Base-by-base conservation (phyloP, 2,329 filamentous ascomycete genomes). In the Paracamarosporium sp. region DNA sequence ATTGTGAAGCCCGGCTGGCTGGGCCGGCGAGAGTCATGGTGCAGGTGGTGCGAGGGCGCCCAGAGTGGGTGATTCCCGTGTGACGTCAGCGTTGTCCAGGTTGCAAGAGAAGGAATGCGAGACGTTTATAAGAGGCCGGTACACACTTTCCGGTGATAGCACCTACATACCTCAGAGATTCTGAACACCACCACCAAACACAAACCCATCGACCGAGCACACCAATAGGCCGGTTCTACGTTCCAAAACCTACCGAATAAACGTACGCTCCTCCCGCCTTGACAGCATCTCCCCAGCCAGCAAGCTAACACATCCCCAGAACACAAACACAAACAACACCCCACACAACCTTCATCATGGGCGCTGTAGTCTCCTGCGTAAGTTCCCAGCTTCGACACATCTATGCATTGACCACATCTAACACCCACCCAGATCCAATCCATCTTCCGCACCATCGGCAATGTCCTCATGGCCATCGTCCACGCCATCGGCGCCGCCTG, bases 311-410 rank as follows among this genome's bases (percentile, higher is more conserved):
- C 27, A 31, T 9, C 30, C 3, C 17, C 13, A 45, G 30, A 45
- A 44, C 35, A 41, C 31, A 35, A 48, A 40, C 43, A 58, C 48
- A 31, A 28, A 20, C 33, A 50, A 38, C 17, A 43, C 27, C 36
- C 33, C 41, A 45, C 30, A 24, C 50, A 62, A 62, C 58, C 66
- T 28, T 38, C 70, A 88, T 77, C 67, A 94, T 95, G 91, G 91
- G 91, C 81, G 90, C 89, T 78, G 88, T 95, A 72, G 83, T 92
- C 66, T 93, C 90, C 76, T 93, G 91, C 75, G 91, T 94, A 91
- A 72, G 90, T n/a, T n/a, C n/a, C 85, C 50, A 22, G 33, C 24
- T 43, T n/a, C 50, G 36, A 12, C 45, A 35, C 38, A 3, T 27
- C 25, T n/a, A n/a, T 36, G 40, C 22, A 28, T 17, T 24, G 22